A percentile compares a stretch with the other conserved stretches of the same genome.
Evolutionary conservation across 306 rosid genomes (phyloP).

Genomic region (Lupinus albus): DNA sequence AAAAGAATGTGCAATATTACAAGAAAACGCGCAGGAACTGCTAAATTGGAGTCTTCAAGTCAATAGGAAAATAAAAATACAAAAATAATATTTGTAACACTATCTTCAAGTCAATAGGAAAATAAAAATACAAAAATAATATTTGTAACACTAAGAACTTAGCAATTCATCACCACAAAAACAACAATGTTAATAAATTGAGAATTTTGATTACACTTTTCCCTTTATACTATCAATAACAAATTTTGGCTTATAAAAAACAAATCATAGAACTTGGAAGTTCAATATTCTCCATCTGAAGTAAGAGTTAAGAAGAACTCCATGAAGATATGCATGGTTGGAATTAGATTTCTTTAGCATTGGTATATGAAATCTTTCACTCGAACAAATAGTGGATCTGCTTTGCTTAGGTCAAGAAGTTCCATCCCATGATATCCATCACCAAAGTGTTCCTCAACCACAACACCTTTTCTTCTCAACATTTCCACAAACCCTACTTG

Average conservation of each 20-base stretch:
- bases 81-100: too few relatives aligned
- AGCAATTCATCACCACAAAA: background rate
- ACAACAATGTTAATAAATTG: too few relatives aligned
- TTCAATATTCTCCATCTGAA: background rate
- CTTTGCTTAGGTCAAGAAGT: constrained; percentile 21
- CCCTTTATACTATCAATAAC: too few relatives aligned
- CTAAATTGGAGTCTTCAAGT: too few relatives aligned
- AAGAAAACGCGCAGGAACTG: too few relatives aligned
- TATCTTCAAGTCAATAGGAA: too few relatives aligned
- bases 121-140: too few relatives aligned
- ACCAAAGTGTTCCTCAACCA: constrained; percentile 14
- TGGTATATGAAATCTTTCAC: constrained; percentile 29
- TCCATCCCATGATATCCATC: constrained; percentile 48
- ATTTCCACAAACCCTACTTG: constrained; percentile 35
- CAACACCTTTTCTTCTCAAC: constrained; percentile 38
- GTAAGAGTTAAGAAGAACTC: background rate
- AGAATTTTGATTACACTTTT: too few relatives aligned
- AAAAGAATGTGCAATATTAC: too few relatives aligned
- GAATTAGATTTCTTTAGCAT: background rate
- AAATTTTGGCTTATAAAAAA: too few relatives aligned
- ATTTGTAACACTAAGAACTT: background rate
- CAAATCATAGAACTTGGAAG: too few relatives aligned
- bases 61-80: too few relatives aligned
- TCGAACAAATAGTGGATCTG: constrained; percentile 19
- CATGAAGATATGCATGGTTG: background rate